Conservation (phyloP, 495 filamentous ascomycete species). For the Penicillium canescens region DNA sequence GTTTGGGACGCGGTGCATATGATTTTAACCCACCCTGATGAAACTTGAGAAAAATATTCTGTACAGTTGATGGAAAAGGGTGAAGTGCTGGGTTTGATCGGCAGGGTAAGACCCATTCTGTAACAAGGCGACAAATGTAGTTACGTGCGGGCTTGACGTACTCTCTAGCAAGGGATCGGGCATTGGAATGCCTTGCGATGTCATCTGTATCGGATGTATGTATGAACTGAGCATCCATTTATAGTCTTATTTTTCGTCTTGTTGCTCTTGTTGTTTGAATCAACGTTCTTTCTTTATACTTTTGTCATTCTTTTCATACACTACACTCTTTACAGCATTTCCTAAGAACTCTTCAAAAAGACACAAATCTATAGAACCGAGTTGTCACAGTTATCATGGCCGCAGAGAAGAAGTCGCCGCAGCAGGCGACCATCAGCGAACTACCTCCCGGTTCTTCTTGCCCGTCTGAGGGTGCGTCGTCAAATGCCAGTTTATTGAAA, state of each 20-base stretch:
- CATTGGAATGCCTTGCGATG: conserved; percentile 1
- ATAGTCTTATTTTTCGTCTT: neutral
- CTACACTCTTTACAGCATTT: neutral
- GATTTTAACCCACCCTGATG: neutral
- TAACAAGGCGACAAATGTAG: neutral
- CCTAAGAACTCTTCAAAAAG: neutral
- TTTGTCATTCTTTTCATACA: neutral
- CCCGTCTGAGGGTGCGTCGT: neutral
- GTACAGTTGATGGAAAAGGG: neutral
- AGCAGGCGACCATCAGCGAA: neutral
- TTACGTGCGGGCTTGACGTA: conserved; percentile 7
- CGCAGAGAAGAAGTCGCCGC: neutral
- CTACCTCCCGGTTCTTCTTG: neutral
- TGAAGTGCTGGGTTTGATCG: neutral
- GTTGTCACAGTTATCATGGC: neutral
- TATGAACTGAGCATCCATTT: neutral
- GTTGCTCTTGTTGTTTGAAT: neutral
- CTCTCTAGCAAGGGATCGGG: conserved; percentile 3
- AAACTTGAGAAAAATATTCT: neutral
- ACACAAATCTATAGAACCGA: neutral
- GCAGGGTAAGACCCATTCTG: neutral
- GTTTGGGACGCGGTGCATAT: too few relatives aligned
- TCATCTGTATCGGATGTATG: neutral
- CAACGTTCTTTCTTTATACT: neutral
- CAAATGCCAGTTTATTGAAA: neutral